Percentiles rank a stretch among this genome's conserved stretches.
Conservation (phyloP, 192 early-diverging fungal species). For the Entomortierella lignicola region DNA sequence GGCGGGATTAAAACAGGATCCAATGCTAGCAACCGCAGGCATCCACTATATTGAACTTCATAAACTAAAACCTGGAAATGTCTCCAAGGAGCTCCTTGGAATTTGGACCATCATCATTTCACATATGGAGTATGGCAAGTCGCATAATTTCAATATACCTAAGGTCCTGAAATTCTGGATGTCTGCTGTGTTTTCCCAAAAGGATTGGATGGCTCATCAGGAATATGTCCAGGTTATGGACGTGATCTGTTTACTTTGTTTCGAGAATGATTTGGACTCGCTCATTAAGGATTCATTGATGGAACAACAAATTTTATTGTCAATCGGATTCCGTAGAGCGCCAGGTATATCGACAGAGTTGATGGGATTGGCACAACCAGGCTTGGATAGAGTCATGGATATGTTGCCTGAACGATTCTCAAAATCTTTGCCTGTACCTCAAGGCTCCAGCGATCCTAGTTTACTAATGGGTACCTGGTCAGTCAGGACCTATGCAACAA, state of each 20-base stretch:
- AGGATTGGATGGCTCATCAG: conserved; percentile 52
- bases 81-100: conserved; percentile 6
- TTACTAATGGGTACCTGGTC: conserved; percentile 64
- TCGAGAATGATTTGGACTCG: conserved; percentile 23
- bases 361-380: conserved; percentile 47
- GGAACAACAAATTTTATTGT: conserved; percentile 48
- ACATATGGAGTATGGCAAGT: conserved; percentile 11
- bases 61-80: background rate
- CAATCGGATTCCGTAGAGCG: conserved; percentile 37
- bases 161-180: conserved; percentile 41
- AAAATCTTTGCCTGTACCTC: conserved; percentile 53
- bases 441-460: conserved; percentile 56
- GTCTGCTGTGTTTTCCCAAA: conserved; percentile 35
- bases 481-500: conserved; percentile 54
- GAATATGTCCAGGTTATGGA: conserved; percentile 39
- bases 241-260: conserved; percentile 18
- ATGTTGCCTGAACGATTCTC: conserved; percentile 47
- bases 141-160: background rate
- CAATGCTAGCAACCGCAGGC: conserved; percentile 32
- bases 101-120: conserved; percentile 15
- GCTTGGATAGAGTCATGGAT: conserved; percentile 45
- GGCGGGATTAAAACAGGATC: conserved; percentile 52
- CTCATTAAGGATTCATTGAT: conserved; percentile 27
- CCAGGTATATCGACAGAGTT: conserved; percentile 46
- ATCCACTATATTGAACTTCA: background rate